Evolutionary conservation across 2,329 filamentous ascomycete genomes (phyloP).

Genomic region (Akanthomyces muscarius): DNA sequence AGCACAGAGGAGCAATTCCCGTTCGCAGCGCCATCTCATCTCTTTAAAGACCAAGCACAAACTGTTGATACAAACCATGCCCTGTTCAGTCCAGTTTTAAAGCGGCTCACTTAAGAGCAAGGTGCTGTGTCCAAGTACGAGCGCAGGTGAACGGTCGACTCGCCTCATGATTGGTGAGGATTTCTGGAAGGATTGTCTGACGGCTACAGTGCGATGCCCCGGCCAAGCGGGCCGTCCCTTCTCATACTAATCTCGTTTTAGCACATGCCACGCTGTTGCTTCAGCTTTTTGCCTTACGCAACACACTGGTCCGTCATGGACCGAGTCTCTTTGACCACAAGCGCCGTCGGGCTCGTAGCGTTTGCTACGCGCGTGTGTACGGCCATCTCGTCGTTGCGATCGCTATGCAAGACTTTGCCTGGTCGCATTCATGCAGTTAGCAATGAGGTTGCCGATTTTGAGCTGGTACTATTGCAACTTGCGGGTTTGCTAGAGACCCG

Average conservation of each 20-base stretch:
- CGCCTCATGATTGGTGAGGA: no score
- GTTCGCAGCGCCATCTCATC: no score
- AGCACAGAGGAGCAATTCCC: no score
- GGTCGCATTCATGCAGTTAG: slow-evolving; percentile 28
- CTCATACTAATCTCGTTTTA: background rate
- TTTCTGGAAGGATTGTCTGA: slow-evolving; percentile 20
- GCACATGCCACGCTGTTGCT: background rate
- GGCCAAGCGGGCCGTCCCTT: background rate
- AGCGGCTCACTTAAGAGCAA: no score
- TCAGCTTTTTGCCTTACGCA: background rate
- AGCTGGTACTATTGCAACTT: slow-evolving; percentile 27
- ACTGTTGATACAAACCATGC: no score
- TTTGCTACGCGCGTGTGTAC: slow-evolving; percentile 24
- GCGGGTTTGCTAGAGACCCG: slow-evolving; percentile 21
- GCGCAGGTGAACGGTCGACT: no score
- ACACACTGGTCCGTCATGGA: slow-evolving; percentile 7
- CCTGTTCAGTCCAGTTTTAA: no score
- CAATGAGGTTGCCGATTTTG: slow-evolving; percentile 29
- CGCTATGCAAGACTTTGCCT: slow-evolving; percentile 25
- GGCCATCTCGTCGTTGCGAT: slow-evolving; percentile 25
- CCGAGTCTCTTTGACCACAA: slow-evolving; percentile 25
- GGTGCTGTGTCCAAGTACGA: no score
- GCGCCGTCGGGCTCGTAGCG: slow-evolving; percentile 24
- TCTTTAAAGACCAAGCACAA: no score
- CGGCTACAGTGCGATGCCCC: background rate